Evolutionary conservation across 2,329 filamentous ascomycete genomes (phyloP), one percentile per base, ranked within the genome.

Genomic region (Xylariales sp.): DNA sequence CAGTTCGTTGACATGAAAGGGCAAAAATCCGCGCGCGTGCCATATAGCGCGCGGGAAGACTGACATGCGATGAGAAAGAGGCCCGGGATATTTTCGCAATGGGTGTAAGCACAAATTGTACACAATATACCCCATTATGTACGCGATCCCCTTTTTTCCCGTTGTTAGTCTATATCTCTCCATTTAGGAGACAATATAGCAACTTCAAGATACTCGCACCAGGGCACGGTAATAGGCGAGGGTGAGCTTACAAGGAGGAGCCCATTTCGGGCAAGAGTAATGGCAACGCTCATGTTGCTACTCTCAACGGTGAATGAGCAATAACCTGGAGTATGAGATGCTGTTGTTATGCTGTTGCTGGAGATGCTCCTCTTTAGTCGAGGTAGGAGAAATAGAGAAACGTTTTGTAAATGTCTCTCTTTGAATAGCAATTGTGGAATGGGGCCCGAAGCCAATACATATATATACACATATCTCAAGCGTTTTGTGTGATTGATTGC

Each of bases 71-170:
- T 73, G 69, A 8, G 72, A 69, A 16, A 78, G 52, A 4, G 76
- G 77, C 0, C 77, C 76, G 1, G 77, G 77, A 32, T 65, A 75
- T n/a, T 64, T 55, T 9, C 73, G 69, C 32, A 78, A 69, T 1
- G 76, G 77, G 43, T 77, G 75, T 18, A 78, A 53, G 54, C 73
- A 74, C 7, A 77, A 34, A 56, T 71, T 69, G 50, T 71, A 71
- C 1, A 64, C 3, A 18, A 30, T 8, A 9, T 14, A 10, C 23
- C 56, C 63, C 48, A 69, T 62, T 23, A 49, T 36, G 41, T 61
- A 69, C 4, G 60, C 16, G 32, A 64, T n/a, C 9, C 58, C 57
- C 69, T 71, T 54, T 46, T 23, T 41, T 7, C 39, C 12, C 36
- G 10, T 53, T 23, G 64, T 67, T 14, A 69, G 60, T 30, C 10